Evolutionary conservation across 805 yeast species (phyloP).

Genomic region (Zygosaccharomyces bailii): DNA sequence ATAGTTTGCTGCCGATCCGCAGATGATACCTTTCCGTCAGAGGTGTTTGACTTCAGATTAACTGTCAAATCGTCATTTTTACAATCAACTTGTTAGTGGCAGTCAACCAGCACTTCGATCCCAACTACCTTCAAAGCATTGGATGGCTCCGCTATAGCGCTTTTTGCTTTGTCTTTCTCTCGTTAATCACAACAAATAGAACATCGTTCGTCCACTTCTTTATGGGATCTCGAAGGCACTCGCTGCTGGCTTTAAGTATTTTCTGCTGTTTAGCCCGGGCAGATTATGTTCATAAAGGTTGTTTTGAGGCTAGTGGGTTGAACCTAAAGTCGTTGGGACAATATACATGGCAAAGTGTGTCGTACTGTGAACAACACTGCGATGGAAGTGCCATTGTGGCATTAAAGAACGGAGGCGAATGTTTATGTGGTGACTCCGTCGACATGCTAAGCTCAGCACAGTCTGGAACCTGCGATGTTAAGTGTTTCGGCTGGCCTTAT

Average conservation of each 20-base stretch:
- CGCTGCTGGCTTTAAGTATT: constrained; percentile 2
- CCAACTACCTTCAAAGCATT: constrained; percentile 1
- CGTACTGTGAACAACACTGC: constrained; percentile 55
- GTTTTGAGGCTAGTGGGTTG: constrained; percentile 29
- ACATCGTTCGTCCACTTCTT: constrained; percentile 2
- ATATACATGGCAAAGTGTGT: constrained; percentile 56
- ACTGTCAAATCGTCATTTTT: background rate
- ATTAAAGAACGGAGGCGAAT: constrained; percentile 48
- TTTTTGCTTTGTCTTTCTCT: constrained; percentile 1
- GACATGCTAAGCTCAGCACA: constrained; percentile 34
- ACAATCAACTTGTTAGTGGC: background rate
- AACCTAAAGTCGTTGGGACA: constrained; percentile 41
- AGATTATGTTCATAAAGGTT: constrained; percentile 30
- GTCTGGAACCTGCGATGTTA: constrained; percentile 39
- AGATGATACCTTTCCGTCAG: background rate
- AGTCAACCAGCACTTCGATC: background rate
- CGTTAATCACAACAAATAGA: background rate
- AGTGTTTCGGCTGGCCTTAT: constrained; percentile 60
- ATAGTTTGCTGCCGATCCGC: constrained; percentile 5
- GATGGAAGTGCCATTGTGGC: constrained; percentile 49
- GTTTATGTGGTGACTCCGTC: constrained; percentile 61
- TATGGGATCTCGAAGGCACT: constrained; percentile 9
- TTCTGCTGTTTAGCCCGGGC: constrained; percentile 5
- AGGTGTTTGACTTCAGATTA: background rate
- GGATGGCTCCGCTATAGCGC: constrained; percentile 4